A percentile compares a stretch with the other conserved stretches of the same genome.
phyloP scores from a whole-genome alignment of 2,329 filamentous ascomycete species.

The Epichloe typhina region DNA sequence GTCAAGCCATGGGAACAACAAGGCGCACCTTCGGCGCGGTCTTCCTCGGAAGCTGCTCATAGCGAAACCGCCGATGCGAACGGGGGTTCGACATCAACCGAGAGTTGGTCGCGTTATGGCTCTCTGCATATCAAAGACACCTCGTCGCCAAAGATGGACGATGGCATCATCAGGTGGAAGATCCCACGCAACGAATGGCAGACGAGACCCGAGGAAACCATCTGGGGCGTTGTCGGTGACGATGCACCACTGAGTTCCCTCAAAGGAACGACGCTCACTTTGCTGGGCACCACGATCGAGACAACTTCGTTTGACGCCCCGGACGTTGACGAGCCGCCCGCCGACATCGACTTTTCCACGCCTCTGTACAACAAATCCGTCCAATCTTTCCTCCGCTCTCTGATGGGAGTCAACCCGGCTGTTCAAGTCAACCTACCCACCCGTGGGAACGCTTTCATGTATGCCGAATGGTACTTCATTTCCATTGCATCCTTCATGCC shows the following conservation, averaged over 20 bases:
- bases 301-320: slow-evolving; percentile 56
- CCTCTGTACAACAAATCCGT: slow-evolving; percentile 59
- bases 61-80: slow-evolving; percentile 11
- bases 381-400: slow-evolving; percentile 53
- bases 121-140: slow-evolving; percentile 23
- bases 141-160: slow-evolving; percentile 4
- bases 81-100: slow-evolving; percentile 10
- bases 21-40: slow-evolving; percentile 14
- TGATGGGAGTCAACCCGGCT: slow-evolving; percentile 45
- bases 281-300: slow-evolving; percentile 70
- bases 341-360: slow-evolving; percentile 24
- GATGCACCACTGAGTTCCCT: slow-evolving; percentile 57
- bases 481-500: slow-evolving; percentile 61
- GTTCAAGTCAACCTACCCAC: slow-evolving; percentile 48
- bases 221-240: slow-evolving; percentile 51
- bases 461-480: slow-evolving; percentile 63
- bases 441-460: slow-evolving; percentile 51
- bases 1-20: slow-evolving; percentile 37
- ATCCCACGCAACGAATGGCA: slow-evolving; percentile 23
- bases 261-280: slow-evolving; percentile 61
- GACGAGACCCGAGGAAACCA: slow-evolving; percentile 43
- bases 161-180: slow-evolving; percentile 11
- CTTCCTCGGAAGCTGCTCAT: slow-evolving; percentile 13
- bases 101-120: slow-evolving; percentile 20
- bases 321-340: slow-evolving; percentile 46